These are phyloP conservation scores for Xylariaceae sp. DNA, from an alignment of 2,329 filamentous ascomycete species.

Conservation along the genomic window DNA sequence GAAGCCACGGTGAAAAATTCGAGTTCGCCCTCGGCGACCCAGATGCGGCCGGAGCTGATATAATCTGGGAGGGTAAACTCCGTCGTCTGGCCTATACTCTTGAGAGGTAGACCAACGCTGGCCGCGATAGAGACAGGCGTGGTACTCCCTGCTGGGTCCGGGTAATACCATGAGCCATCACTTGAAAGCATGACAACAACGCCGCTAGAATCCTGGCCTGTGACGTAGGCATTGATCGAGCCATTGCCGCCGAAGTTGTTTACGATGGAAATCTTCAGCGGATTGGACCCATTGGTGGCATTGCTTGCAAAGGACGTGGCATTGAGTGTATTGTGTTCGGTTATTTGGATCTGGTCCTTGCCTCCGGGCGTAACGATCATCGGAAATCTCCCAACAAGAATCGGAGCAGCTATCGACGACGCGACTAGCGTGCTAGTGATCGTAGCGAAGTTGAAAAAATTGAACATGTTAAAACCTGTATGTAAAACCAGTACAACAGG, in stretches of 20 bases:
- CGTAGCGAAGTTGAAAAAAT: conserved; percentile 20
- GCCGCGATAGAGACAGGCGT: conserved; percentile 26
- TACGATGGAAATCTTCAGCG: conserved; percentile 26
- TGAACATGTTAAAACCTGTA: conserved; percentile 19
- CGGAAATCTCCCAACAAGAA: conserved; percentile 9
- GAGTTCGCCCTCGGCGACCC: conserved; percentile 36
- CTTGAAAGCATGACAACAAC: conserved; percentile 35
- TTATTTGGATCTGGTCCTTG: conserved; percentile 30
- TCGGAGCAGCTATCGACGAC: conserved; percentile 25
- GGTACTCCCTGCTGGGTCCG: conserved; percentile 26
- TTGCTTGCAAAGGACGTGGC: conserved; percentile 21
- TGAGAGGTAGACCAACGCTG: conserved; percentile 30
- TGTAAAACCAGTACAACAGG: conserved; percentile 2
- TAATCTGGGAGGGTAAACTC: conserved; percentile 35
- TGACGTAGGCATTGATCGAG: conserved; percentile 37
- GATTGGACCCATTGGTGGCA: conserved; percentile 6
- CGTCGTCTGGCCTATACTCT: conserved; percentile 31
- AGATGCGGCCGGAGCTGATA: conserved; percentile 37
- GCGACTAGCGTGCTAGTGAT: conserved; percentile 20
- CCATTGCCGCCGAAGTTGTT: conserved; percentile 36
- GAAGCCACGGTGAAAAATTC: conserved; percentile 33
- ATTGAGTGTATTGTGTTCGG: conserved; percentile 35
- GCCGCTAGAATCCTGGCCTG: conserved; percentile 31
- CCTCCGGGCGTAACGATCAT: conserved; percentile 29
- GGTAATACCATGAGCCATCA: conserved; percentile 36